Evolutionary conservation across 2,329 filamentous ascomycete genomes (phyloP).

Genomic region (Penicillium sp.): DNA sequence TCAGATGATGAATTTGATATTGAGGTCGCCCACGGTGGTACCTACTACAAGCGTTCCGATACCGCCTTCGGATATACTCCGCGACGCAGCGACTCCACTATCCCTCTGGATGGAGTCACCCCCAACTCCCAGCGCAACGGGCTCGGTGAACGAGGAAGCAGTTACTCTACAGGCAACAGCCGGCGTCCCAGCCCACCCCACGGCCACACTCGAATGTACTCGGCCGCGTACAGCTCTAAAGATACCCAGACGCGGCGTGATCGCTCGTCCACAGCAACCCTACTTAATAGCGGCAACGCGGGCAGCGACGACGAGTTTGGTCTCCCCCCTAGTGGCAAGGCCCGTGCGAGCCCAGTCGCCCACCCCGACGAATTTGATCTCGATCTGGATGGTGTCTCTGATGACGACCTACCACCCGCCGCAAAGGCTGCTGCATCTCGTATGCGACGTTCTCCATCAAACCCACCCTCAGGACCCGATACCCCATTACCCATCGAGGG

Average conservation of each 20-base stretch:
- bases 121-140: conserved; percentile 39
- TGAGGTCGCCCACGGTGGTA: conserved; percentile 69
- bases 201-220: conserved; percentile 54
- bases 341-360: conserved; percentile 39
- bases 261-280: conserved; percentile 49
- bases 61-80: conserved; percentile 76
- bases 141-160: conserved; percentile 32
- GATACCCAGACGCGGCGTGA: conserved; percentile 46
- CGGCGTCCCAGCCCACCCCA: conserved; percentile 51
- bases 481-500: conserved; percentile 20
- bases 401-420: conserved; percentile 62
- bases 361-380: conserved; percentile 38
- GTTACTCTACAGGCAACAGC: conserved; percentile 61
- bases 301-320: conserved; percentile 54
- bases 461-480: conserved; percentile 27
- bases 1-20: conserved; percentile 99
- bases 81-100: conserved; percentile 60
- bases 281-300: conserved; percentile 44
- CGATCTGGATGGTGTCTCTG: conserved; percentile 44
- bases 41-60: conserved; percentile 78
- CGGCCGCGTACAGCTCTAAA: conserved; percentile 47
- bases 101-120: conserved; percentile 52
- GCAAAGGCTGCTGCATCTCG: conserved; percentile 36
- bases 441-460: conserved; percentile 39
- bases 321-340: conserved; percentile 36